Percentiles rank a stretch among this genome's conserved stretches.
Evolutionary conservation across 2,329 filamentous ascomycete genomes (phyloP).

Genomic region (Aspergillus aculeatus): DNA sequence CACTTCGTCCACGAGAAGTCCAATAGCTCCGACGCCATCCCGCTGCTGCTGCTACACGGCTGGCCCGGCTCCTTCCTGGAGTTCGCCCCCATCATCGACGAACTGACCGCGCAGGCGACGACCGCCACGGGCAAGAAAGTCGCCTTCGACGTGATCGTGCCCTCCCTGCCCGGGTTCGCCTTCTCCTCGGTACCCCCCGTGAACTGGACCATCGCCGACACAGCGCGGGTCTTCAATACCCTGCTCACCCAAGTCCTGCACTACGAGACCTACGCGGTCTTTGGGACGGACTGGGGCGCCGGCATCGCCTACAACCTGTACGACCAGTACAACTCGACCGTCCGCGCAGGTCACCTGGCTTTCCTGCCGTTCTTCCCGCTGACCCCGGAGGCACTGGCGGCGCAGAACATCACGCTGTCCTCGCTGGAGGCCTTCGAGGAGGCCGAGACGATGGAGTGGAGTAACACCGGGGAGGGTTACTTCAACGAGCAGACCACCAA

Average conservation of each 20-base stretch:
- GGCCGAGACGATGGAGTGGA: conserved; percentile 3
- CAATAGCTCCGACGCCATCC: conserved; percentile 5
- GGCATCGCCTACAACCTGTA: conserved; percentile 9
- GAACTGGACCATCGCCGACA: conserved; percentile 10
- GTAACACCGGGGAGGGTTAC: conserved; percentile 7
- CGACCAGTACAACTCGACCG: conserved; percentile 6
- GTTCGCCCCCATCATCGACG: conserved; percentile 10
- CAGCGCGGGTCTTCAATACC: conserved; percentile 8
- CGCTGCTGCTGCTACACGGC: conserved; percentile 12
- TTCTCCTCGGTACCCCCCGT: conserved; percentile 1
- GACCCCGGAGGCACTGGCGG: neutral
- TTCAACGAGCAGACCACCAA: conserved; percentile 14
- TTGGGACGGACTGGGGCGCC: conserved; percentile 11
- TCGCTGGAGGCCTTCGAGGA: conserved; percentile 7
- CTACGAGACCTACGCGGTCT: conserved; percentile 5
- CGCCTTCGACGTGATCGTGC: conserved; percentile 12
- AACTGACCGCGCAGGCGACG: conserved; percentile 4
- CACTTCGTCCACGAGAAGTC: conserved; percentile 12
- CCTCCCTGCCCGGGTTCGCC: conserved; percentile 10
- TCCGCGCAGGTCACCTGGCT: conserved; percentile 6
- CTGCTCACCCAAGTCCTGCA: conserved; percentile 5
- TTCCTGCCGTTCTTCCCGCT: conserved; percentile 10
- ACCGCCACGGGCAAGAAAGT: conserved; percentile 6
- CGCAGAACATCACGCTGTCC: conserved; percentile 4
- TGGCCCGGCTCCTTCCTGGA: conserved; percentile 16